Evolutionary conservation across 2,329 filamentous ascomycete genomes (phyloP), one percentile per base, ranked within the genome.

Genomic region (Sporothrix variecibatus): DNA sequence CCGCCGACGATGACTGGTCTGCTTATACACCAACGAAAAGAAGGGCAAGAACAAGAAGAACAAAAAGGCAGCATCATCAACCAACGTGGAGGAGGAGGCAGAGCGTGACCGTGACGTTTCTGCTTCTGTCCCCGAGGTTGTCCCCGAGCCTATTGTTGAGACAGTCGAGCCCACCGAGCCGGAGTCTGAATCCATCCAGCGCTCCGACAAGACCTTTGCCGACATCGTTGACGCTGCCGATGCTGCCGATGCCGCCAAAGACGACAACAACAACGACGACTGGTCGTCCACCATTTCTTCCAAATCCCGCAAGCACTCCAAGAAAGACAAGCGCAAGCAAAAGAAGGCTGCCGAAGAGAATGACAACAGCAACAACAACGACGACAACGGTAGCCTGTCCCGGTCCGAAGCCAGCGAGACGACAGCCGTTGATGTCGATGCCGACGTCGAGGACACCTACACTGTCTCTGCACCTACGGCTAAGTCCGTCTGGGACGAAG

Each of bases 11-110:
- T 56, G 76, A 74, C 11, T 74, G 71, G 73, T n/a, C 75, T 3
- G n/a, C 51, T 31, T 76, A 78, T 9, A 69, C 67, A 26, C 67
- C 67, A 1, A 71, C 68, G 5, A 82, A 79, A 85, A 81, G 76
- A 81, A 79, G 15, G 83, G 81, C 76, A 87, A 84, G 77, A 81
- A 82, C 28, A 82, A 81, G 69, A 82, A 85, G 51, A 81, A 86
- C 40, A 49, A 83, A 83, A 78, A 83, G 67, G 28, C 28, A 1
- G 23, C 67, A 5, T 51, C 46, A 34, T 34, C 34, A 34, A 34
- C 34, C 28, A 26, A 17, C 49, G 67, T 84, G 40, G 64, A 28
- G 46, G 38, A 84, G 31, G 64, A 28, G 11, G 51, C 23, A 56
- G 64, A 43, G 26, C 11, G 20, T 15, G 64, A 26, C 3, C 64